Base-by-base conservation (phyloP, 805 yeast genomes). In the Metschnikowia corniflorae region DNA sequence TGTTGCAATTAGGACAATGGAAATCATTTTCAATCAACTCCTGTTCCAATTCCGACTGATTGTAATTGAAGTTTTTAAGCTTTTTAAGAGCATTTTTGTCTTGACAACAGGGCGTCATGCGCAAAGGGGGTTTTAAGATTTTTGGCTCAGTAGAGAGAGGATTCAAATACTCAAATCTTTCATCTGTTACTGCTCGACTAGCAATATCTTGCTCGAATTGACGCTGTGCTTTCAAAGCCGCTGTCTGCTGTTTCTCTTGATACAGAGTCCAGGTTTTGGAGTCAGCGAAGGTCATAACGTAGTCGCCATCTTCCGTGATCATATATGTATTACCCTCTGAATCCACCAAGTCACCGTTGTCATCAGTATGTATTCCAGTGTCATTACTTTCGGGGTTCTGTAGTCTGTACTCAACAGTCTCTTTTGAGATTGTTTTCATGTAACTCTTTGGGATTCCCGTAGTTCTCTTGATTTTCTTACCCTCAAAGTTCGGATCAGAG, bases 381-480 rank as follows among this genome's bases (percentile, higher is more conserved):
- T 52, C 54, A 9, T 54, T 50, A 21, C 53, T 50, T 12, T 50
- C 50, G 3, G 54, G 54, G 17, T 49, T 40, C 24, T 52, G 72
- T 36, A 63, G 77, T 29, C 76, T 83, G 26, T 53, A 54, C 28
- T 63, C 68, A 25, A 81, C 86, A 0, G 78, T 73, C 18, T 91
- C 91, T 55, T 85, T 85, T 13, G 85, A 86, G 6, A 93, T 80
- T 0, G 95, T 82, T 49, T 87, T 84, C 60, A 93, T 76, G 60
- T 87, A 87, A 22, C 94, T 82, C 60, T 82, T 84, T 2, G 99
- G 99, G 54, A 93, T 93, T 80, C 99, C 99, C 0, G 97, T 93
- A 0, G 97, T 89, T 50, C 95, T 75, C 51, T 86, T 83, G 32
- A 93, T 83, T 43, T 94, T 73, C 54, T 86, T 86, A 14, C 95